Evolutionary conservation across 345 rosid genomes (phyloP), one percentile per base, ranked within the genome.

Genomic region (Gossypium thurberi): DNA sequence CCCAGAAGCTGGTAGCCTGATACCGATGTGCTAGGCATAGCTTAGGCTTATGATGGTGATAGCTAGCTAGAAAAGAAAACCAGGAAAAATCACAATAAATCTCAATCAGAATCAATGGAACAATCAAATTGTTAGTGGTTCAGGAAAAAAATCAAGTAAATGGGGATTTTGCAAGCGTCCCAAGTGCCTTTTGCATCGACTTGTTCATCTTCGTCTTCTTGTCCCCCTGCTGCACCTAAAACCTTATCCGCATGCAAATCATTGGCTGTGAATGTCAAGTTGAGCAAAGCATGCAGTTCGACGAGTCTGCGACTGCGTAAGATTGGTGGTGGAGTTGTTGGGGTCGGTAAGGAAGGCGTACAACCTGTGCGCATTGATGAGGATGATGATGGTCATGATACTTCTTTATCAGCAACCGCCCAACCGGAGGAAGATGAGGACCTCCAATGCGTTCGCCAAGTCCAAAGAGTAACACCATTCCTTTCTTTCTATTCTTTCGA

Each of bases 401-500:
- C 28, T 56, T 56, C 66, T 33, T 62, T 66, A 43, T 25, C 75
- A 42, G 8, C 44, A 21, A 59, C 42, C 28, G 33, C 67, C 57
- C 75, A 77, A 10, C 77, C 75, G 3, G 77, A 81, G 0, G 76
- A 59, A 4, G 79, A 73, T 13, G 80, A 72, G 44, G 84, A 78
- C 76, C 80, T 80, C 20, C 76, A 80, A 78, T 74, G 52, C 70
- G 82, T 74, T 62, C 73, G 53, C 25, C 73, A 80, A 73, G 76
- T 83, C 59, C 77, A 83, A 78, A 78, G 80, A 75, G 86, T 83
- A 61, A 73, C 71, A 59, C 3, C 50, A 20, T 68, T 53, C 13
- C 67, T 4, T 60, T 58, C 17, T 15, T 64, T 18, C 5, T 3
- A n/a, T 18, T 18, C 6, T 14, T 13, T 56, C 13, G 28, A 9